Evolutionary conservation across 305 asterid genomes (phyloP).

Genomic region (Rubia tinctorum): DNA sequence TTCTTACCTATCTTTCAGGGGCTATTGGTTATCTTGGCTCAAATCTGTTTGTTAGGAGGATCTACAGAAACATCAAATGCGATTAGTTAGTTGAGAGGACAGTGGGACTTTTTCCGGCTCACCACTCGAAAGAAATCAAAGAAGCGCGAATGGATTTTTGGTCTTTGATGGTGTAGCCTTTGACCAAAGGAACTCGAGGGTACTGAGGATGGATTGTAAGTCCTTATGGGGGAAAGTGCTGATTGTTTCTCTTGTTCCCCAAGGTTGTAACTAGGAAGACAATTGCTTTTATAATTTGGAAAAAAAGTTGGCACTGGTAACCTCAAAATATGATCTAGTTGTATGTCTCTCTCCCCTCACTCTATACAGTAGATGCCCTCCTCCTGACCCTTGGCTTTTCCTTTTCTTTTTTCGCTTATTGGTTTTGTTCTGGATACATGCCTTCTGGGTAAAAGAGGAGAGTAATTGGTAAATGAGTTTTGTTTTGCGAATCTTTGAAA

Average conservation of each 20-base stretch:
- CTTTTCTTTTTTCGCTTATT: background rate
- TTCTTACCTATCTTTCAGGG: conserved; percentile 32
- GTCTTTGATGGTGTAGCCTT: conserved; percentile 8
- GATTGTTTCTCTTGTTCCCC: conserved; percentile 26
- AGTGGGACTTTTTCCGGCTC: conserved; percentile 10
- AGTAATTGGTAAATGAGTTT: conserved; percentile 15
- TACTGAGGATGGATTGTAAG: conserved; percentile 30
- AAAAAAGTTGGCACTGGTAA: conserved; percentile 18
- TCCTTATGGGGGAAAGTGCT: conserved; percentile 26
- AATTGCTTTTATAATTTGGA: conserved; percentile 23
- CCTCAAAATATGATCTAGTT: conserved; percentile 20
- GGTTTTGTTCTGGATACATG: conserved; percentile 15
- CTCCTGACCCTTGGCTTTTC: background rate
- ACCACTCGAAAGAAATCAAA: conserved; percentile 11
- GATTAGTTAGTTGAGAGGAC: conserved; percentile 29
- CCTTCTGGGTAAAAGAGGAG: background rate
- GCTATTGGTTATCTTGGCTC: conserved; percentile 64
- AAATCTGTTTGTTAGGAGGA: conserved; percentile 57
- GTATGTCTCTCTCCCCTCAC: conserved; percentile 8
- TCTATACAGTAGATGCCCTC: conserved; percentile 15
- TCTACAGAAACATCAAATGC: conserved; percentile 62
- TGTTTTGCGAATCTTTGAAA: background rate
- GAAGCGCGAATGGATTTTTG: conserved; percentile 21
- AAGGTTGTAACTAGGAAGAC: conserved; percentile 36
- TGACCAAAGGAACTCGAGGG: conserved; percentile 12